Conservation (phyloP, 345 rosid species). For the Gossypium mustelinum region DNA sequence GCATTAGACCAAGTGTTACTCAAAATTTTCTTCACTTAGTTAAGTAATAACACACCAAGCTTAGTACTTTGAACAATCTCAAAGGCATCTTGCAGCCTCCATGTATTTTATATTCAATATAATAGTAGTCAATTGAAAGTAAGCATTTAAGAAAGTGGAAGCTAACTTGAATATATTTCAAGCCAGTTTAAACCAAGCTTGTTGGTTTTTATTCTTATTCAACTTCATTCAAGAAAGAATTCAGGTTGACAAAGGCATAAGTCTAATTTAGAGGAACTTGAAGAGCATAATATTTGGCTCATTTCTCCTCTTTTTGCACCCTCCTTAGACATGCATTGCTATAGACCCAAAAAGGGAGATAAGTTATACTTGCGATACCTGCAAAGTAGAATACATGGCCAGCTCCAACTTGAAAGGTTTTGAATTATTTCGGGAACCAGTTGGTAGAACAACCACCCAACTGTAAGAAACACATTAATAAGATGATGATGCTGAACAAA, state of each 20-base stretch:
- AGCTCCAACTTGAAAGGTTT: constrained; percentile 85
- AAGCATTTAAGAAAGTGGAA: not conserved
- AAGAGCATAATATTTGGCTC: not conserved
- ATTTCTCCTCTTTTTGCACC: constrained; percentile 3
- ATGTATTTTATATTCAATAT: not conserved
- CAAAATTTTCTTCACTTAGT: not conserved
- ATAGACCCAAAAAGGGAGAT: not conserved
- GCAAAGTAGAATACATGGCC: constrained; percentile 67
- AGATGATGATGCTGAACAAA: constrained; percentile 14
- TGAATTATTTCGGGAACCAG: constrained; percentile 63
- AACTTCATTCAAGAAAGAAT: not conserved
- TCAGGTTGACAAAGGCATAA: constrained; percentile 4
- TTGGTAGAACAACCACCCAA: constrained; percentile 86
- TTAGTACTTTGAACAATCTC: not conserved
- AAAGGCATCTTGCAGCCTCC: not conserved
- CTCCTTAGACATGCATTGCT: not conserved
- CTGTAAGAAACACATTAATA: constrained; percentile 35
- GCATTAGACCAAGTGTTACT: not conserved
- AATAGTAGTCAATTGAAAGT: not conserved
- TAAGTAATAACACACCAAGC: not conserved
- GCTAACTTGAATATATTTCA: constrained; percentile 1
- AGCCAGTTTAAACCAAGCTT: not conserved
- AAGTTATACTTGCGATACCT: constrained; percentile 40
- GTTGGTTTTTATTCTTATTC: not conserved
- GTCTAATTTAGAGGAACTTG: not conserved